These are phyloP conservation scores for Saccharomycopsis schoenii DNA, from an alignment of 805 yeast species.

Conservation along the genomic window DNA sequence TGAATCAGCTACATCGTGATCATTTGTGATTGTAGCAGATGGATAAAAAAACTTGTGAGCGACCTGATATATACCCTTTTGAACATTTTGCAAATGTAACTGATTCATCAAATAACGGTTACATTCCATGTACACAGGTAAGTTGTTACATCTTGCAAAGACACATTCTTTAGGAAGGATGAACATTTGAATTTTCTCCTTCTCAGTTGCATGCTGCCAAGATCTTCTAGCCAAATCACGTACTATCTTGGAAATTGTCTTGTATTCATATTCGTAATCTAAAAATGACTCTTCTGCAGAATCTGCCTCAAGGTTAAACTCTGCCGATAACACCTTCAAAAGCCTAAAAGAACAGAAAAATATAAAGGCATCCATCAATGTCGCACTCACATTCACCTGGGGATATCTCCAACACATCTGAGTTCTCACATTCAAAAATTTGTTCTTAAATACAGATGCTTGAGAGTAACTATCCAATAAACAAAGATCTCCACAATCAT, in stretches of 20 bases:
- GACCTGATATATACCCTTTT: constrained; percentile 19
- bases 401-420: constrained; percentile 89
- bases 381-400: constrained; percentile 64
- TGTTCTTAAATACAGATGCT: constrained; percentile 59
- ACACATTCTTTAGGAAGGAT: constrained; percentile 58
- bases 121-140: constrained; percentile 81
- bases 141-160: constrained; percentile 70
- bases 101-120: constrained; percentile 65
- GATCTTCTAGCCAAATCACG: constrained; percentile 86
- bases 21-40: not conserved
- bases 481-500: constrained; percentile 28
- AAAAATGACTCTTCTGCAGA: not conserved
- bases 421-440: constrained; percentile 67
- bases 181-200: constrained; percentile 59
- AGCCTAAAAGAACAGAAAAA: constrained; percentile 51
- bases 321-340: constrained; percentile 36
- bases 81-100: constrained; percentile 14
- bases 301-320: not conserved
- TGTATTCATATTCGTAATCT: constrained; percentile 24
- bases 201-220: constrained; percentile 63
- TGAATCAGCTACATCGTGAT: not conserved
- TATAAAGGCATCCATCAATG: constrained; percentile 63
- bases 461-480: constrained; percentile 66
- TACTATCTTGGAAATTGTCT: constrained; percentile 56
- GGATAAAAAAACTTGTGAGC: constrained; percentile 19